phyloP scores from a whole-genome alignment of 2,329 filamentous ascomycete species.

The Lasiodiplodia citricola region DNA sequence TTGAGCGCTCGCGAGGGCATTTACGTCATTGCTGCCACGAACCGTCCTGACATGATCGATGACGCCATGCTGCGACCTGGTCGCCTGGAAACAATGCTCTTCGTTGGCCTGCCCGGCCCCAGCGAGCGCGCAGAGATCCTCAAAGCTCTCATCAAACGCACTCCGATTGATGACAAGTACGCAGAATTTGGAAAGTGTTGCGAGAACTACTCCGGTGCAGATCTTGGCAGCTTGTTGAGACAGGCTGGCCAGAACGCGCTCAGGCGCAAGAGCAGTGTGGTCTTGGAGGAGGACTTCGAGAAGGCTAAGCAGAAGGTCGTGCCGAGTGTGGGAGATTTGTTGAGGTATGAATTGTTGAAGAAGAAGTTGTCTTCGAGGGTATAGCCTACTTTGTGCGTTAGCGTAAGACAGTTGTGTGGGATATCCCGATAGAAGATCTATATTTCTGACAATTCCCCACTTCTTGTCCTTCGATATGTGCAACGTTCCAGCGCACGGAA shows the following conservation, averaged over 20 bases:
- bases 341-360: constrained; percentile 61
- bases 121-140: constrained; percentile 87
- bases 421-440: background rate
- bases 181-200: constrained; percentile 74
- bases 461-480: background rate
- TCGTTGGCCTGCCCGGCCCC: constrained; percentile 81
- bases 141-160: constrained; percentile 65
- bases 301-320: constrained; percentile 49
- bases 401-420: background rate
- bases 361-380: constrained; percentile 49
- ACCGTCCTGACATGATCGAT: constrained; percentile 95
- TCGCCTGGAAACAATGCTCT: constrained; percentile 84
- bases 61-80: constrained; percentile 92
- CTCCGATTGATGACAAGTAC: constrained; percentile 60
- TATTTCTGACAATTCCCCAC: background rate
- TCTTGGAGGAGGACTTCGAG: constrained; percentile 56
- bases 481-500: background rate
- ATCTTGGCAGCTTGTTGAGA: constrained; percentile 63
- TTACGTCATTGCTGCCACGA: constrained; percentile 94
- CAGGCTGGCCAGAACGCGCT: constrained; percentile 65
- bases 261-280: constrained; percentile 49
- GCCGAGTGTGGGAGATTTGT: constrained; percentile 62
- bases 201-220: constrained; percentile 75
- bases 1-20: constrained; percentile 80
- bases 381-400: background rate